Evolutionary conservation across 345 rosid species (phyloP).

Genomic region (Lagerstroemia speciosa): DNA sequence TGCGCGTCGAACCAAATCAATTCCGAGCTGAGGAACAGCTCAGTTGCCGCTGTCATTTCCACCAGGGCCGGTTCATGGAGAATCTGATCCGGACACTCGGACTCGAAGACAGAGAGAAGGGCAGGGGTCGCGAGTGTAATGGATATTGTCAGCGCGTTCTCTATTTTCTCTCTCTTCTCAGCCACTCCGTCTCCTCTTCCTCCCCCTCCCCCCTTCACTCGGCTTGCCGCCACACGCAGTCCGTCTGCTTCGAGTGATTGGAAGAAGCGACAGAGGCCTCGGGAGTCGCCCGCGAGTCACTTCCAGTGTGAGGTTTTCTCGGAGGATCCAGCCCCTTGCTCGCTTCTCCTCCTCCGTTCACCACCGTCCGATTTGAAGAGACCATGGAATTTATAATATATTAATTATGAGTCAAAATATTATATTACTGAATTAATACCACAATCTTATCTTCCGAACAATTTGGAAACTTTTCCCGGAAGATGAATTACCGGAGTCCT

Average conservation of each 20-base stretch:
- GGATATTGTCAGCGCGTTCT: background rate
- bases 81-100: no score
- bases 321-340: slow-evolving; percentile 17
- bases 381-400: no score
- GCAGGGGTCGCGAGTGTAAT: slow-evolving; percentile 1
- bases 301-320: slow-evolving; percentile 28
- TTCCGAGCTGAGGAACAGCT: background rate
- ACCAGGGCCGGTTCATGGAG: background rate
- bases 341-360: background rate
- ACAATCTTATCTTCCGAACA: no score
- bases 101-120: background rate
- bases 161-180: no score
- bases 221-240: slow-evolving; percentile 1
- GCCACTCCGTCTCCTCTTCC: slow-evolving; percentile 1
- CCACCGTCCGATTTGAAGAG: slow-evolving; percentile 6
- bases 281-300: slow-evolving; percentile 40
- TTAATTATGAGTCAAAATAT: no score
- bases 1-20: background rate
- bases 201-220: background rate
- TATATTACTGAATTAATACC: no score
- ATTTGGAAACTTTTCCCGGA: no score
- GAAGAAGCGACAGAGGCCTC: slow-evolving; percentile 20
- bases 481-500: no score
- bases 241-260: background rate
- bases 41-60: background rate